A percentile compares a stretch with the other conserved stretches of the same genome.
These are phyloP conservation scores for Malbranchea cinnamomea DNA, from an alignment of 2,329 filamentous ascomycete species.

Conservation along the genomic window DNA sequence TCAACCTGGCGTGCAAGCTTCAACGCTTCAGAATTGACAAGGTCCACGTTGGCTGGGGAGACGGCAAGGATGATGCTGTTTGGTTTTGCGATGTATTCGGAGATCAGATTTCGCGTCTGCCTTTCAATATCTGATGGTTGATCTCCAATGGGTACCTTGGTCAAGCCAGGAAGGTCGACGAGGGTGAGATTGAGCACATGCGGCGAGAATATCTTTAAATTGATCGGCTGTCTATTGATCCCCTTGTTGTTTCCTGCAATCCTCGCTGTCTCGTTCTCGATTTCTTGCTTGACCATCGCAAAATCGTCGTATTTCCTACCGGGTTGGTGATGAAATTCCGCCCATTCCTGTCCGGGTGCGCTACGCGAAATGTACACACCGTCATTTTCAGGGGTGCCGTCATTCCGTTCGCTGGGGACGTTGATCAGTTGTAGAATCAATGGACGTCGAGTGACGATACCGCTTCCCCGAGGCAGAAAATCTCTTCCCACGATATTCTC, in stretches of 20 bases:
- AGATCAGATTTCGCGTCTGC: slow-evolving; percentile 89
- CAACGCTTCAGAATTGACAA: slow-evolving; percentile 94
- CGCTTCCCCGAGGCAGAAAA: slow-evolving; percentile 88
- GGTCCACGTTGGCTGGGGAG: slow-evolving; percentile 91
- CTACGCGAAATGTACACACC: slow-evolving; percentile 58
- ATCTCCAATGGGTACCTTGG: slow-evolving; percentile 96
- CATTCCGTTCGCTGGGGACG: slow-evolving; percentile 58
- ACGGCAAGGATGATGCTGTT: slow-evolving; percentile 97
- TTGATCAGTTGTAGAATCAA: slow-evolving; percentile 98
- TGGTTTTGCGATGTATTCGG: slow-evolving; percentile 96
- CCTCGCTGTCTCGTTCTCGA: slow-evolving; percentile 88
- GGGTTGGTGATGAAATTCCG: slow-evolving; percentile 90
- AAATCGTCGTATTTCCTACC: slow-evolving; percentile 85
- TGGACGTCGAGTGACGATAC: slow-evolving; percentile 87
- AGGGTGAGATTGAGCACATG: slow-evolving; percentile 92
- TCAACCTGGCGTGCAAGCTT: slow-evolving; percentile 97
- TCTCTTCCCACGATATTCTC: slow-evolving; percentile 98
- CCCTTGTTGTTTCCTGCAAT: slow-evolving; percentile 96
- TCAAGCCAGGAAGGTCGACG: slow-evolving; percentile 88
- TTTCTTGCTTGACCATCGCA: slow-evolving; percentile 83
- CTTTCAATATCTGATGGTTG: slow-evolving; percentile 97
- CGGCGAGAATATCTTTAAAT: slow-evolving; percentile 95
- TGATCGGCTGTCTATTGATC: slow-evolving; percentile 94
- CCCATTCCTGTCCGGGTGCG: slow-evolving; percentile 71
- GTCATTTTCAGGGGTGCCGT: slow-evolving; percentile 51